Evolutionary conservation across 345 rosid genomes (phyloP).

Genomic region (Barbarea vulgaris): DNA sequence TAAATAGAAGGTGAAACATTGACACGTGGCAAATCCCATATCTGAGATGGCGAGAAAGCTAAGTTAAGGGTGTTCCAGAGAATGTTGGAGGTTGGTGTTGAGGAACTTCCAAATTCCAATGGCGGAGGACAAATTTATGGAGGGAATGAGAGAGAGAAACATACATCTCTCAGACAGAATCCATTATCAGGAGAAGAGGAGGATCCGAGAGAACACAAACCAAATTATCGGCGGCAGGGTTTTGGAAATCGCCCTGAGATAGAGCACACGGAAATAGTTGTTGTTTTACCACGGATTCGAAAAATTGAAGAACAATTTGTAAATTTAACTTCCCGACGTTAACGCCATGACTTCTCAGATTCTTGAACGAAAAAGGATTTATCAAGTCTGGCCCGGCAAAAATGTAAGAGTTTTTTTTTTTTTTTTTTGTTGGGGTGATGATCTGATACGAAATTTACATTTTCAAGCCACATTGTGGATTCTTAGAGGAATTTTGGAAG

Average conservation of each 20-base stretch:
- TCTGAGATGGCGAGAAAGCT: slow-evolving; percentile 23
- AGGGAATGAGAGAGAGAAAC: slow-evolving; percentile 2
- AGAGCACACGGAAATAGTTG: background rate
- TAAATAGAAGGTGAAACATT: background rate
- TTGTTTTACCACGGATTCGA: background rate
- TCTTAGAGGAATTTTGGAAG: background rate
- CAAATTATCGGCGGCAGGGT: background rate
- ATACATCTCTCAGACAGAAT: slow-evolving; percentile 9
- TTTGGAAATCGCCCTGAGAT: slow-evolving; percentile 2
- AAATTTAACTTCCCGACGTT: background rate
- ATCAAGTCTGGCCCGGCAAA: slow-evolving; percentile 88
- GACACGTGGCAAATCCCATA: slow-evolving; percentile 18
- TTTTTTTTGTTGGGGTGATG: too few relatives aligned
- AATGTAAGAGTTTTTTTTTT: slow-evolving; percentile 53
- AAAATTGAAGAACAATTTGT: background rate
- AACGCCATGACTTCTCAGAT: slow-evolving; percentile 27
- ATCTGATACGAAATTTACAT: background rate
- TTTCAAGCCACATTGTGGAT: background rate
- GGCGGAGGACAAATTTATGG: slow-evolving; percentile 36
- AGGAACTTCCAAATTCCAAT: slow-evolving; percentile 21
- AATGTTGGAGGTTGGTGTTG: slow-evolving; percentile 18
- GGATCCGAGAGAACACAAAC: background rate
- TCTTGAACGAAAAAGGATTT: slow-evolving; percentile 49
- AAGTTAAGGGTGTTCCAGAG: slow-evolving; percentile 41
- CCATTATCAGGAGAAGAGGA: background rate